Conservation (phyloP, 495 filamentous ascomycete genomes). For the Aspergillus incahuasiensis region DNA sequence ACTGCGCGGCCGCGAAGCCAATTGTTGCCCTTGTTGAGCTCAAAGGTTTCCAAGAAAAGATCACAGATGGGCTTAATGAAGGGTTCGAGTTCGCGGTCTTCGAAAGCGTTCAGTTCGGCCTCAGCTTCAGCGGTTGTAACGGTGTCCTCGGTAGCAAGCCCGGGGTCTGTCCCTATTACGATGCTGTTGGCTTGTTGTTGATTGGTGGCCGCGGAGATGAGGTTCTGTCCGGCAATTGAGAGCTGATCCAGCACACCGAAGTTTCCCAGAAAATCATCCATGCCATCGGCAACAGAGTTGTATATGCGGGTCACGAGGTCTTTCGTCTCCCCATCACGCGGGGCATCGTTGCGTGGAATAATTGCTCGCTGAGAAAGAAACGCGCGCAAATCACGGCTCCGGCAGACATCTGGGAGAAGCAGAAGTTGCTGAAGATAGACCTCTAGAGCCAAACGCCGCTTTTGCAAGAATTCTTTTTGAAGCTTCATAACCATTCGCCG, state of each 20-base stretch:
- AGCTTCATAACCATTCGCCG: constrained; percentile 92
- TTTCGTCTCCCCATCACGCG: constrained; percentile 59
- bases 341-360: constrained; percentile 49
- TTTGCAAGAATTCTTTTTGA: constrained; percentile 90
- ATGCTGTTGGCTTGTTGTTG: constrained; percentile 41
- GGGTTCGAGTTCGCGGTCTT: constrained; percentile 81
- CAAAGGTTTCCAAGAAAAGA: constrained; percentile 93
- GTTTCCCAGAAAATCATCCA: constrained; percentile 96
- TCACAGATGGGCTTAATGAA: constrained; percentile 99
- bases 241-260: constrained; percentile 94
- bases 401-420: constrained; percentile 85
- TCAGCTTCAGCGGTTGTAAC: constrained; percentile 82
- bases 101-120: constrained; percentile 90
- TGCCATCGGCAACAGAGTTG: constrained; percentile 92
- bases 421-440: constrained; percentile 82
- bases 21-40: constrained; percentile 89
- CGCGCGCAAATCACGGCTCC: constrained; percentile 83
- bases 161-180: constrained; percentile 31
- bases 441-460: constrained; percentile 76
- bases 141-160: constrained; percentile 51
- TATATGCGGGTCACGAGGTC: constrained; percentile 94
- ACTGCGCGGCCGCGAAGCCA: constrained; percentile 92
- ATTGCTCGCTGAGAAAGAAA: constrained; percentile 92
- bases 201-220: constrained; percentile 81
- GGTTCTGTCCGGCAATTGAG: constrained; percentile 84